phyloP scores from a whole-genome alignment of 495 filamentous ascomycete species.

The Talaromyces adpressus region DNA sequence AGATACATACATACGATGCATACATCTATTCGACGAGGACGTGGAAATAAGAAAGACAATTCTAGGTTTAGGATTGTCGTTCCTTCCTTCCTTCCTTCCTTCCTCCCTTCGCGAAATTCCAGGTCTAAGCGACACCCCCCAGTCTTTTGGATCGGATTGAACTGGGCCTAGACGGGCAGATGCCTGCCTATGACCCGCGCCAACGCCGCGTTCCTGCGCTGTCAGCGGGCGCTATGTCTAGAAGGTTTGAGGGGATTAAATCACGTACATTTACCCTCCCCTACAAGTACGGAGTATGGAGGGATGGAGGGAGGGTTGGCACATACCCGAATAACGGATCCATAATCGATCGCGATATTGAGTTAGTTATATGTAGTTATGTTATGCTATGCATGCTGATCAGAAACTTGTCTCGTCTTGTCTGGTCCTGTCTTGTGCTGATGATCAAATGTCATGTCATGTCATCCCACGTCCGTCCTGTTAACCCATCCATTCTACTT shows the following conservation, averaged over 20 bases:
- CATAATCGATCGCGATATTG: not conserved
- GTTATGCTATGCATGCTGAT: not conserved
- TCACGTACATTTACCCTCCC: not conserved
- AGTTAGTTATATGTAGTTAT: not conserved
- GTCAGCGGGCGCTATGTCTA: not conserved
- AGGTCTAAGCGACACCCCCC: not conserved
- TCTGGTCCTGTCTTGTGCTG: not conserved
- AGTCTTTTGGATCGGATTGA: not conserved
- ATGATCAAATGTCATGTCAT: not conserved
- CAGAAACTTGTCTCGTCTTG: not conserved
- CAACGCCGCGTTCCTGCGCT: conserved; percentile 3
- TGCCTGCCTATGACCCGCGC: not conserved
- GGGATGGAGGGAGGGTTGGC: not conserved
- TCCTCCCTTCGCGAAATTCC: not conserved
- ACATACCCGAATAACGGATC: not conserved
- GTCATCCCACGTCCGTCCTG: not conserved
- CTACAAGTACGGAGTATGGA: not conserved
- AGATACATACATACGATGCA: not conserved
- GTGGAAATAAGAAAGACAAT: not conserved
- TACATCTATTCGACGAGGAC: not conserved
- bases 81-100: no score
- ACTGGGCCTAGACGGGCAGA: not conserved
- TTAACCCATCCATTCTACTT: not conserved
- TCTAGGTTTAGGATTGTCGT: no score
- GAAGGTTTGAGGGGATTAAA: not conserved